A percentile compares a stretch with the other conserved stretches of the same genome.
phyloP scores from a whole-genome alignment of 2,329 filamentous ascomycete species.

The Clonostachys sp. region DNA sequence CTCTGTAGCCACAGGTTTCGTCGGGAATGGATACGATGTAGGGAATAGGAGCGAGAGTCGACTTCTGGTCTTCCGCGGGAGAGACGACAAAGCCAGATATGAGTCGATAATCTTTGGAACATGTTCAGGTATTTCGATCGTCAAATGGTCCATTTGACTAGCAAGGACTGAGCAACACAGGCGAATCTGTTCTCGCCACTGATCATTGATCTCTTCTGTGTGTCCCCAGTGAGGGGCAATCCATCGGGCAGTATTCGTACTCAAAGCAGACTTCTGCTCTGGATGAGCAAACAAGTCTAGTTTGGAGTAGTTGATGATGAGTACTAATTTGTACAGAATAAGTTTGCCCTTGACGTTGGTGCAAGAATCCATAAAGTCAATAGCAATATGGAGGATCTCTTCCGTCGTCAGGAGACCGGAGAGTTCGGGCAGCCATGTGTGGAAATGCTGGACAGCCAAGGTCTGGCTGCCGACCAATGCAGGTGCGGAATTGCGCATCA shows the following conservation, averaged over 20 bases:
- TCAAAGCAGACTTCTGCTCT: constrained; percentile 69
- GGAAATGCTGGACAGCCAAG: constrained; percentile 90
- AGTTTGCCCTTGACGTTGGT: constrained; percentile 84
- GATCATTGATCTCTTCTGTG: constrained; percentile 66
- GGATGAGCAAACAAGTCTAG: constrained; percentile 76
- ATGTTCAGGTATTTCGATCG: constrained; percentile 80
- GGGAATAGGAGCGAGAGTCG: constrained; percentile 87
- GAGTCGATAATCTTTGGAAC: constrained; percentile 89
- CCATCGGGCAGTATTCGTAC: constrained; percentile 83
- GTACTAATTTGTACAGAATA: constrained; percentile 82
- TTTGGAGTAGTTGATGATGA: constrained; percentile 88
- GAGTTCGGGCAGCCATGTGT: constrained; percentile 94
- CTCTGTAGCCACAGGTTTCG: constrained; percentile 59
- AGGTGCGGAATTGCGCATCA: constrained; percentile 85
- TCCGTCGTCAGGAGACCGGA: constrained; percentile 69
- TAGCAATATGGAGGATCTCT: constrained; percentile 86
- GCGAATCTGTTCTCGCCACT: constrained; percentile 90
- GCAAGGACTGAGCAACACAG: constrained; percentile 91
- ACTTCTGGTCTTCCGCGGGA: constrained; percentile 47
- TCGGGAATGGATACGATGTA: constrained; percentile 82
- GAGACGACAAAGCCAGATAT: constrained; percentile 69
- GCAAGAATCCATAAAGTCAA: constrained; percentile 92
- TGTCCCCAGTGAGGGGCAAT: constrained; percentile 91
- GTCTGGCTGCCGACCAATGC: constrained; percentile 92
- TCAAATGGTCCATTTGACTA: constrained; percentile 74